Conservation (phyloP, 2,329 filamentous ascomycete species). For the Ophiostoma sp. region DNA sequence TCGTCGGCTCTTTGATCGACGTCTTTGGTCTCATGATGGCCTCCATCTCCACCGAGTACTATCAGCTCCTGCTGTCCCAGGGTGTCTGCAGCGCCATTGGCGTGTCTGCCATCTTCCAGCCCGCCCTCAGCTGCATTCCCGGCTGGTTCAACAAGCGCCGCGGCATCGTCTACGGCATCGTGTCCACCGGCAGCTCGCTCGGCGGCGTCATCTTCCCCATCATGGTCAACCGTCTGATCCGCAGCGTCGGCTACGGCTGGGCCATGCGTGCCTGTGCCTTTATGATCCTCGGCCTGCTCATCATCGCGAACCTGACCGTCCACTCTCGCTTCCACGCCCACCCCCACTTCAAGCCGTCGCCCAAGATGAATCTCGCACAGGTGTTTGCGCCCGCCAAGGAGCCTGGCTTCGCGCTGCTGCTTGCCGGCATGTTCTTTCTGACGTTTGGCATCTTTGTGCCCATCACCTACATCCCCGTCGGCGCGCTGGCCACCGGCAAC, state of each 20-base stretch:
- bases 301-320: slow-evolving; percentile 29
- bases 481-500: slow-evolving; percentile 26
- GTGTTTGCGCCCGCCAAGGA: slow-evolving; percentile 27
- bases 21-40: slow-evolving; percentile 57
- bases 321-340: slow-evolving; percentile 24
- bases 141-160: slow-evolving; percentile 29
- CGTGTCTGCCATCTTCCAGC: slow-evolving; percentile 28
- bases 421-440: slow-evolving; percentile 27
- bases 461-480: slow-evolving; percentile 29
- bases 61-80: slow-evolving; percentile 32
- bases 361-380: slow-evolving; percentile 11
- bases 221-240: slow-evolving; percentile 29
- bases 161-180: slow-evolving; percentile 29
- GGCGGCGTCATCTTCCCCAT: slow-evolving; percentile 33
- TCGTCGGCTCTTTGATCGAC: slow-evolving; percentile 46
- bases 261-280: slow-evolving; percentile 31
- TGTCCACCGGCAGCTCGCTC: slow-evolving; percentile 29
- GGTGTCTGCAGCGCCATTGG: slow-evolving; percentile 28
- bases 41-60: slow-evolving; percentile 36
- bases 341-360: slow-evolving; percentile 12
- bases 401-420: slow-evolving; percentile 25
- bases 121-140: slow-evolving; percentile 26
- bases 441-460: slow-evolving; percentile 31
- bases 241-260: slow-evolving; percentile 30
- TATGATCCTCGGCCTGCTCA: slow-evolving; percentile 29